These are phyloP conservation scores for Picochlorum sp. DNA, from an alignment of 139 green algal species.

Conservation along the genomic window DNA sequence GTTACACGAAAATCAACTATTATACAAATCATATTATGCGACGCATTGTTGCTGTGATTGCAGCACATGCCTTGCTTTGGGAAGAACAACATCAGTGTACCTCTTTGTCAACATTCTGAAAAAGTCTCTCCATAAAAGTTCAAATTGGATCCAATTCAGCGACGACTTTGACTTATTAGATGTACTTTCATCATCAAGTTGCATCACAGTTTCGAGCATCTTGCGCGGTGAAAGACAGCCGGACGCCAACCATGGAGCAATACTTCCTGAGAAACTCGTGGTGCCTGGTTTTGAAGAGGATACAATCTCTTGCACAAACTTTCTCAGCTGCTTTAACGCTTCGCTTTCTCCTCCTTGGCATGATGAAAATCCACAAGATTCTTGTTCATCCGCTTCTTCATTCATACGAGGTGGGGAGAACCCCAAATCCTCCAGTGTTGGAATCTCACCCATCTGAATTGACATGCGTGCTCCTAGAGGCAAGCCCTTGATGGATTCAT, in stretches of 20 bases:
- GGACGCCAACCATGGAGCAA: conserved; percentile 72
- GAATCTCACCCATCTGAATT: conserved; percentile 43
- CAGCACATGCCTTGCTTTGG: not conserved
- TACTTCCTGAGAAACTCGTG: conserved; percentile 55
- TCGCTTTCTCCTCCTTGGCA: conserved; percentile 59
- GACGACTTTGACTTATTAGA: not conserved
- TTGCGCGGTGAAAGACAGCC: conserved; percentile 70
- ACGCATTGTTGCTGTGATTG: not conserved
- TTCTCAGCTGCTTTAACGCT: conserved; percentile 47
- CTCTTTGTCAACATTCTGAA: conserved; percentile 60
- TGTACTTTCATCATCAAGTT: not conserved
- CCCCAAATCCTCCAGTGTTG: conserved; percentile 53
- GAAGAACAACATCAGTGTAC: conserved; percentile 20
- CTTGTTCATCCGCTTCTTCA: not conserved
- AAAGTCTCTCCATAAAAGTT: conserved; percentile 80
- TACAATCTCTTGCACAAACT: conserved; percentile 27
- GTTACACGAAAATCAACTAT: not conserved
- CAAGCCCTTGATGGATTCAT: conserved; percentile 34
- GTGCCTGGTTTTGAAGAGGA: conserved; percentile 3
- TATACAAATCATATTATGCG: not conserved
- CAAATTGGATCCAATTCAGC: conserved; percentile 66
- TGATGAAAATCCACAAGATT: not conserved
- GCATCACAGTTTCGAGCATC: conserved; percentile 29
- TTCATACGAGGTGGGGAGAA: conserved; percentile 14
- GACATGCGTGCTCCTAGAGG: conserved; percentile 18